Evolutionary conservation across 495 filamentous ascomycete genomes (phyloP).

Genomic region (Gamarada debralockiae): DNA sequence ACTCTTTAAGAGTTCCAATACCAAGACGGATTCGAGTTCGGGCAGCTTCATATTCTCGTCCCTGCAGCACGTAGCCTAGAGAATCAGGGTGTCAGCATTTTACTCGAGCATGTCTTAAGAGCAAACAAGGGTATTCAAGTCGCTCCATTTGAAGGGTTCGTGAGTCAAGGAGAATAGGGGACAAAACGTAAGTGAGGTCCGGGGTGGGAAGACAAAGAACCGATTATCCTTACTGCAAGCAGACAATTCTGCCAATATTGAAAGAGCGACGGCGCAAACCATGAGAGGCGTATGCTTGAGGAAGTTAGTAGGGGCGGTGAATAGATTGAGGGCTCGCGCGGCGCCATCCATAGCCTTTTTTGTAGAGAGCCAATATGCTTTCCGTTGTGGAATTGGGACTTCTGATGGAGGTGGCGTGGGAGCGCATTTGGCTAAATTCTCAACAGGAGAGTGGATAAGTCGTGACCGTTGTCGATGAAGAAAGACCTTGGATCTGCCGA

Average conservation of each 20-base stretch:
- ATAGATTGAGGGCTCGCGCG: constrained; percentile 57
- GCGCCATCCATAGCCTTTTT: constrained; percentile 63
- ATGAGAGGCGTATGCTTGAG: constrained; percentile 65
- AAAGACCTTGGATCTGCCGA: constrained; percentile 13
- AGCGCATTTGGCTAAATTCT: constrained; percentile 33
- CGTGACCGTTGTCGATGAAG: constrained; percentile 53
- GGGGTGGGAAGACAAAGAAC: too few species aligned
- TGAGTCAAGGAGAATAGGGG: too few species aligned
- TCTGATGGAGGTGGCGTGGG: constrained; percentile 37
- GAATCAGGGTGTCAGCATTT: too few species aligned
- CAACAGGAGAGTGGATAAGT: constrained; percentile 30
- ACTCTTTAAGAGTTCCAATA: constrained; percentile 59
- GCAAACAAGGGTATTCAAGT: too few species aligned
- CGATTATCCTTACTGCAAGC: too few species aligned
- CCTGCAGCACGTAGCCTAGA: constrained; percentile 40
- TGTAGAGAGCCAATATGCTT: constrained; percentile 49
- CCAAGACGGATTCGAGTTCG: constrained; percentile 61
- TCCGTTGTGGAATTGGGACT: constrained; percentile 24
- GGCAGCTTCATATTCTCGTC: constrained; percentile 54
- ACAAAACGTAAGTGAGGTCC: too few species aligned
- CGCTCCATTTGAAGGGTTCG: too few species aligned
- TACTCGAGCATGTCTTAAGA: too few species aligned
- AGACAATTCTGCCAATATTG: constrained; percentile 37
- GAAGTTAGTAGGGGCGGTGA: constrained; percentile 56
- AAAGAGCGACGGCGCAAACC: constrained; percentile 57